Percentiles rank a stretch among this genome's conserved stretches.
phyloP scores from a whole-genome alignment of 2,329 filamentous ascomycete genomes.

The Fusarium sororula region DNA sequence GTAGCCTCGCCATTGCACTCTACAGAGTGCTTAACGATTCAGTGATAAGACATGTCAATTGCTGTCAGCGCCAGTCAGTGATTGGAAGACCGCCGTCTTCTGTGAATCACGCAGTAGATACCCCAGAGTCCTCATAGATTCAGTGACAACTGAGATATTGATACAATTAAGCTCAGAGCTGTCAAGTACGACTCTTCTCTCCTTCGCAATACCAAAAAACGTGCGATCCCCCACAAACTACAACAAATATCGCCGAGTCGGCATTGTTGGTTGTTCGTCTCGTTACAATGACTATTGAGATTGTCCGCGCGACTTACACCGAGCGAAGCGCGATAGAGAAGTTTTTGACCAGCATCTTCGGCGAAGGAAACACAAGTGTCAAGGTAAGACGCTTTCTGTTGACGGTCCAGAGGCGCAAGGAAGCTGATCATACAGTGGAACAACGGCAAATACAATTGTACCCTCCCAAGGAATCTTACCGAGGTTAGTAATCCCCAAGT shows the following conservation, averaged over 20 bases:
- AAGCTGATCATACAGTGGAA: not conserved
- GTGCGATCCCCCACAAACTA: not conserved
- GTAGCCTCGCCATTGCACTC: not conserved
- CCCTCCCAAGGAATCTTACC: not conserved
- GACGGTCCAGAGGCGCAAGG: fast-evolving
- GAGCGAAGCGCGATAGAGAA: not conserved
- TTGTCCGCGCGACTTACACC: not conserved
- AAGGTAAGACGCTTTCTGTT: fast-evolving
- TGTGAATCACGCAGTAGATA: not conserved
- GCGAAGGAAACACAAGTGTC: not conserved
- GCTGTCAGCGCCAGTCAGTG: not conserved
- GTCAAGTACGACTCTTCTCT: not conserved
- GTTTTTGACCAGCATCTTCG: not conserved
- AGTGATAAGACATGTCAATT: not conserved
- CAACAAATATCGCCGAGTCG: not conserved
- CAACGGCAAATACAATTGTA: not conserved
- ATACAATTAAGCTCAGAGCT: not conserved
- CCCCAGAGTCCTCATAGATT: fast-evolving
- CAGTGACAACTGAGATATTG: not conserved
- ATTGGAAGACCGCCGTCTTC: not conserved
- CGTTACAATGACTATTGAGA: not conserved
- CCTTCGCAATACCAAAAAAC: not conserved
- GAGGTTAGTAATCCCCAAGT: not conserved
- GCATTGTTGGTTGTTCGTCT: not conserved
- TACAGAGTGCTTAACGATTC: not conserved